Evolutionary conservation across 2,329 filamentous ascomycete genomes (phyloP).

Genomic region (Helotiales sp.): DNA sequence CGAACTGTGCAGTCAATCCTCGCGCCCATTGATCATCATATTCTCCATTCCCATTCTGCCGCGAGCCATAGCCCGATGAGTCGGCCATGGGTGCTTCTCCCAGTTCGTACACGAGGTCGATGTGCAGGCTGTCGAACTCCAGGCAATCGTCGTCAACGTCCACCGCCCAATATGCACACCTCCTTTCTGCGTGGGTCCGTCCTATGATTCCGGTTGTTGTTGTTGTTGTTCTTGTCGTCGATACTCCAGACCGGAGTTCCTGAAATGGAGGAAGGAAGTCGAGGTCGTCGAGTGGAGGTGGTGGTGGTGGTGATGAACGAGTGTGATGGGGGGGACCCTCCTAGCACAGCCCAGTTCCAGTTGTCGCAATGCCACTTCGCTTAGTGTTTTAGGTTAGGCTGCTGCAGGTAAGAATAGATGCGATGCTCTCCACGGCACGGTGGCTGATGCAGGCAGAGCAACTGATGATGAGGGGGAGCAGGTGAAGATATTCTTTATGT

Average conservation of each 20-base stretch:
- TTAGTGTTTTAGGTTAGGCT: slow-evolving; percentile 19
- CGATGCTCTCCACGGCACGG: background rate
- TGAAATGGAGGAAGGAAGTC: slow-evolving; percentile 11
- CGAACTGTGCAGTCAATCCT: slow-evolving; percentile 82
- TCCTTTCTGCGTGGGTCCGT: slow-evolving; percentile 21
- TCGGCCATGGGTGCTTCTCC: slow-evolving; percentile 35
- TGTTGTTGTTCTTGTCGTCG: no score
- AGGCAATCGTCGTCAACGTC: slow-evolving; percentile 18
- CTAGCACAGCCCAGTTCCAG: slow-evolving; percentile 17
- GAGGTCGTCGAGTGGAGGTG: no score
- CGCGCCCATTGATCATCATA: slow-evolving; percentile 76
- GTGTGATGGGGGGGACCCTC: slow-evolving; percentile 12
- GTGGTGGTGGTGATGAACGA: slow-evolving; percentile 22
- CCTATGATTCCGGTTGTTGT: slow-evolving; percentile 16
- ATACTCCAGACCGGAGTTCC: slow-evolving; percentile 20
- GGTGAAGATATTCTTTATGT: background rate
- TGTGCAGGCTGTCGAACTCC: slow-evolving; percentile 31
- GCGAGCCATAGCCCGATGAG: slow-evolving; percentile 28
- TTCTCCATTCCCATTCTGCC: slow-evolving; percentile 32
- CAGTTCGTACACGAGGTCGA: slow-evolving; percentile 34
- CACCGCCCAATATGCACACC: slow-evolving; percentile 23
- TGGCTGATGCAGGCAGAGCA: slow-evolving; percentile 6
- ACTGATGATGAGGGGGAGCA: slow-evolving; percentile 4
- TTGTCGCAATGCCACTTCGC: slow-evolving; percentile 22
- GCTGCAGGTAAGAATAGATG: slow-evolving; percentile 21